These are phyloP conservation scores for Paracamarosporium sp. DNA, from an alignment of 2,329 filamentous ascomycete species.

Conservation along the genomic window DNA sequence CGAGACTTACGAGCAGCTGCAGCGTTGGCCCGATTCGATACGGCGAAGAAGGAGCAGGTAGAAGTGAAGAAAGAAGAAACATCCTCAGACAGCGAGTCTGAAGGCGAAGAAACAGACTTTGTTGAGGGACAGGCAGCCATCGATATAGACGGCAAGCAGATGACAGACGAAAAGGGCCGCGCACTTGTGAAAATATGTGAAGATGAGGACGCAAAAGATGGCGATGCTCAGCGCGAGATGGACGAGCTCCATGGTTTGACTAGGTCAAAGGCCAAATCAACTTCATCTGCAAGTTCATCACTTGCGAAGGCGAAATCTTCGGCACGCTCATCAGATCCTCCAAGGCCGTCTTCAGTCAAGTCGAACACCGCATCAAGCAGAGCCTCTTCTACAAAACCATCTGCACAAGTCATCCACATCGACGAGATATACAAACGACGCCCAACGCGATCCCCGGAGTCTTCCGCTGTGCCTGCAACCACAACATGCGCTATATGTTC, in stretches of 20 bases:
- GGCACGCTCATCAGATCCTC: background rate
- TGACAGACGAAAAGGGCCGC: slow-evolving; percentile 69
- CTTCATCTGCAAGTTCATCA: background rate
- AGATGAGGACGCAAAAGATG: slow-evolving; percentile 62
- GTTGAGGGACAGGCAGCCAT: slow-evolving; percentile 58
- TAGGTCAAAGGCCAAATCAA: slow-evolving; percentile 18
- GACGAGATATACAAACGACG: slow-evolving; percentile 28
- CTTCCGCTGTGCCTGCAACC: slow-evolving; percentile 11
- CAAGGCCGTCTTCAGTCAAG: background rate
- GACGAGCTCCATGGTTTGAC: slow-evolving; percentile 66
- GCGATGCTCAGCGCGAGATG: slow-evolving; percentile 61
- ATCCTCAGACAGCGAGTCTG: slow-evolving; percentile 41
- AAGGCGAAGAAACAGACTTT: slow-evolving; percentile 44
- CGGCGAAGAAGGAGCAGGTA: slow-evolving; percentile 52
- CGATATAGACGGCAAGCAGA: slow-evolving; percentile 68
- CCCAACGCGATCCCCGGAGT: slow-evolving; percentile 4
- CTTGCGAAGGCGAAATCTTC: slow-evolving; percentile 5
- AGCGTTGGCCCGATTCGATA: slow-evolving; percentile 74
- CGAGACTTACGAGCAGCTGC: slow-evolving; percentile 79
- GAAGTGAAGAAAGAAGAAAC: slow-evolving; percentile 37
- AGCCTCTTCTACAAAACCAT: background rate
- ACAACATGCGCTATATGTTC: slow-evolving; percentile 70
- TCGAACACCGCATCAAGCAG: background rate
- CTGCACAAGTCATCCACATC: slow-evolving; percentile 17
- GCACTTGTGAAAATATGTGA: slow-evolving; percentile 78